phyloP scores from a whole-genome alignment of 441 rosid genomes.

The Jatropha multifida region DNA sequence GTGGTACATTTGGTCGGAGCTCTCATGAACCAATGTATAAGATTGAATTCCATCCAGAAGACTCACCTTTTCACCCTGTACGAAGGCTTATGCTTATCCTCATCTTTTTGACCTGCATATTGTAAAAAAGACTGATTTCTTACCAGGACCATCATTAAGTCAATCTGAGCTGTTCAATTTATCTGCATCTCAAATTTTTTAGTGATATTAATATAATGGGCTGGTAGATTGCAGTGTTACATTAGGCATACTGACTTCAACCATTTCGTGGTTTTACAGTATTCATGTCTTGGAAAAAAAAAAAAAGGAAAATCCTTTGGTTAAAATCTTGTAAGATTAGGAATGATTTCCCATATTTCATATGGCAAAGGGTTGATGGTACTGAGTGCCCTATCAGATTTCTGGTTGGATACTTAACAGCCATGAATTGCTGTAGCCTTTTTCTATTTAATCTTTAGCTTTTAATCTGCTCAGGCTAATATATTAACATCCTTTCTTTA shows the following conservation, averaged over 20 bases:
- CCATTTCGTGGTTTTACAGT: neutral
- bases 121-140: neutral
- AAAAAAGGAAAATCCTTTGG: neutral
- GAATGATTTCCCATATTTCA: conserved; percentile 2
- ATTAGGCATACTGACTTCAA: neutral
- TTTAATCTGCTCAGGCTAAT: neutral
- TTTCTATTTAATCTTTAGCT: neutral
- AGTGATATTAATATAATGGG: neutral
- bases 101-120: neutral
- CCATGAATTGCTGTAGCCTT: neutral
- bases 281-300: neutral
- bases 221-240: neutral
- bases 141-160: neutral
- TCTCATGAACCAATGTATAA: conserved; percentile 81
- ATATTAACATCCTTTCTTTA: neutral
- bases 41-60: conserved; percentile 68
- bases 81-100: conserved; percentile 23
- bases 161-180: neutral
- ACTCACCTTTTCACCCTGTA: conserved; percentile 78
- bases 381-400: neutral
- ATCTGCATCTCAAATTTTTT: neutral
- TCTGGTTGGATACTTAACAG: neutral
- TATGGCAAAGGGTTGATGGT: neutral
- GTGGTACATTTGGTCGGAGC: conserved; percentile 65
- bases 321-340: neutral